Percentiles rank a stretch among this genome's conserved stretches.
Evolutionary conservation across 106 monocot genomes (phyloP).

Genomic region (Apostasia ramifera): DNA sequence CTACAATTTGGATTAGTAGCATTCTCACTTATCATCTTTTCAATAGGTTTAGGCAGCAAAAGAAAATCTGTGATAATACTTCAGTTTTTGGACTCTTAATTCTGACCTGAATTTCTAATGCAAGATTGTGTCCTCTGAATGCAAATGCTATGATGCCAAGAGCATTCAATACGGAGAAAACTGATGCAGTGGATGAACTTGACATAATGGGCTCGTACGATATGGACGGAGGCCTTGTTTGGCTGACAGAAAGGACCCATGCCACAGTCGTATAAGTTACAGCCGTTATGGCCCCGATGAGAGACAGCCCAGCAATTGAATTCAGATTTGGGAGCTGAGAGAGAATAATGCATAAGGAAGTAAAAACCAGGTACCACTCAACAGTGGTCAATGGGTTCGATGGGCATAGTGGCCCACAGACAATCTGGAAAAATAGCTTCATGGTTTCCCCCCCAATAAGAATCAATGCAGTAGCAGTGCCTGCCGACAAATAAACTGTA

Average conservation of each 20-base stretch:
- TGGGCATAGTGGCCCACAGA: constrained; percentile 71
- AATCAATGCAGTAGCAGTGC: constrained; percentile 90
- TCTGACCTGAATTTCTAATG: constrained; percentile 88
- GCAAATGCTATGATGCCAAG: constrained; percentile 95
- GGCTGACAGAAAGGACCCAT: constrained; percentile 93
- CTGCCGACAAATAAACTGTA: constrained; percentile 89
- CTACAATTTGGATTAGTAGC: constrained; percentile 20
- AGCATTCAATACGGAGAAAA: constrained; percentile 67
- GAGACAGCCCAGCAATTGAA: constrained; percentile 90
- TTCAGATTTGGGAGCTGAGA: constrained; percentile 99
- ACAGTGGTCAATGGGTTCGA: constrained; percentile 80
- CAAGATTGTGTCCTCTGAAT: constrained; percentile 96
- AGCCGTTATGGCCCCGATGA: constrained; percentile 88
- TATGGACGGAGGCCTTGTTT: constrained; percentile 49
- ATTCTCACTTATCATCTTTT: not conserved
- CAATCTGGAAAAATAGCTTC: constrained; percentile 93
- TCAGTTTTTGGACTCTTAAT: not conserved
- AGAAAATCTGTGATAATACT: not conserved
- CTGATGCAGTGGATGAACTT: constrained; percentile 28
- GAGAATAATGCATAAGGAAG: constrained; percentile 76
- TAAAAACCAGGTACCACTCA: constrained; percentile 97
- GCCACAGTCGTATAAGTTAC: constrained; percentile 71
- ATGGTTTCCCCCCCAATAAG: constrained; percentile 93
- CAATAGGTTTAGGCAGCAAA: not conserved
- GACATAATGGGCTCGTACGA: constrained; percentile 59